Conservation (phyloP, 768 basidiomycete genomes). For the Boletus rufocinnamomeus region DNA sequence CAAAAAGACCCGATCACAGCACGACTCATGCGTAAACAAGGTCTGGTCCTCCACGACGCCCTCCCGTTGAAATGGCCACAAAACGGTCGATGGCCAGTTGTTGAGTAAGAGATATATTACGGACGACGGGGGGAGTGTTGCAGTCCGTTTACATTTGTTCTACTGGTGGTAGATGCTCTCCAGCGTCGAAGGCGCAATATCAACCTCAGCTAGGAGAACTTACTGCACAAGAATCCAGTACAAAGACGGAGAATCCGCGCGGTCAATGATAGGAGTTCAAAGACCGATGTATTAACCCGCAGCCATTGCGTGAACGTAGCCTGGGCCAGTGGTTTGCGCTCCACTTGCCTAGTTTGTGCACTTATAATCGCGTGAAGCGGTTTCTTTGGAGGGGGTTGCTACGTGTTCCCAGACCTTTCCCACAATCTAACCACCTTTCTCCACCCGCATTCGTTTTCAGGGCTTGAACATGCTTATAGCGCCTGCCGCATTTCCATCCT, state of each 20-base stretch:
- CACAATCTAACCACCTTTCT: not conserved
- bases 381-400: not conserved
- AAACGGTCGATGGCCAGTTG: not conserved
- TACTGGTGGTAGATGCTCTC: not conserved
- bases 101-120: not conserved
- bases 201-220: not conserved
- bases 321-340: too few relatives aligned
- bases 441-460: not conserved
- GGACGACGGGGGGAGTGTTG: not conserved
- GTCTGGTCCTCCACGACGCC: not conserved
- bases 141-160: not conserved
- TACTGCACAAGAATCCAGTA: too few relatives aligned
- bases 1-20: constrained; percentile 11
- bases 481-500: not conserved
- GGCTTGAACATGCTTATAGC: not conserved
- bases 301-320: too few relatives aligned
- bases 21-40: constrained; percentile 6
- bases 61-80: not conserved
- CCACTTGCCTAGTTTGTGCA: too few relatives aligned
- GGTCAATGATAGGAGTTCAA: too few relatives aligned
- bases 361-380: too few relatives aligned
- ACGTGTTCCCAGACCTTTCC: not conserved
- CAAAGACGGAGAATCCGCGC: too few relatives aligned
- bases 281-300: too few relatives aligned
- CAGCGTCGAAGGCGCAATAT: not conserved